phyloP scores from a whole-genome alignment of 1,284 basidiomycete genomes.

The Lentinus polychrous region DNA sequence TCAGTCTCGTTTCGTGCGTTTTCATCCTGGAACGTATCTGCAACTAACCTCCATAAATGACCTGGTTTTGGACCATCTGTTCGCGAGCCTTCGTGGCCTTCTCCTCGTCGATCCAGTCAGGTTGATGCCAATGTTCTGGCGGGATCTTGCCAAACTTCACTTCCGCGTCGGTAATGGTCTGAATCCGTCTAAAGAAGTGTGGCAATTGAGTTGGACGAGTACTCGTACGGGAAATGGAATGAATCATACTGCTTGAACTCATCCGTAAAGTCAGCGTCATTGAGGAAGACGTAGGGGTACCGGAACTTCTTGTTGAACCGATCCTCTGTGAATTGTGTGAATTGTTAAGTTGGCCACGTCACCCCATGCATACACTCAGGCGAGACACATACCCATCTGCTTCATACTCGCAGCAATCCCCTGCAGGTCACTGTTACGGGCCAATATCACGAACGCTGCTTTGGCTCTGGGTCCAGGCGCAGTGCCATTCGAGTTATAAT shows the following conservation, averaged over 20 bases:
- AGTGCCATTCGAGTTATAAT: constrained; percentile 29
- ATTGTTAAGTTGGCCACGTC: neutral
- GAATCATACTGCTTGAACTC: constrained; percentile 62
- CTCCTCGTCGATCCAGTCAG: constrained; percentile 76
- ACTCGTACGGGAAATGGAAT: neutral
- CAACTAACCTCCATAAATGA: constrained; percentile 79
- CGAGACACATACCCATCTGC: constrained; percentile 39
- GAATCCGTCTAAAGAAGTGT: constrained; percentile 45
- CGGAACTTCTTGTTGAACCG: constrained; percentile 80
- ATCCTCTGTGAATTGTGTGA: constrained; percentile 42
- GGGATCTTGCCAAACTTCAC: constrained; percentile 83
- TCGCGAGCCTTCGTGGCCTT: constrained; percentile 68
- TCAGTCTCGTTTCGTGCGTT: constrained; percentile 2
- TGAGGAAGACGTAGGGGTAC: constrained; percentile 86
- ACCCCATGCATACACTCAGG: neutral
- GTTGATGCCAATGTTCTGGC: constrained; percentile 80
- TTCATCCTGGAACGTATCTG: neutral
- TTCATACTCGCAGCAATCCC: constrained; percentile 70
- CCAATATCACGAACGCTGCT: constrained; percentile 82
- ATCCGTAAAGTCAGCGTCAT: constrained; percentile 74
- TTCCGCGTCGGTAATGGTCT: constrained; percentile 56
- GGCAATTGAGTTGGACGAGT: neutral
- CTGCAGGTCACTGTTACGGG: constrained; percentile 75
- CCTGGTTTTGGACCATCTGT: constrained; percentile 71
- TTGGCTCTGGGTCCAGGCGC: constrained; percentile 60